Evolutionary conservation across 169 alveolate genomes (phyloP), one percentile per base, ranked within the genome.

Genomic region (Haemoproteus tartakovskyi): DNA sequence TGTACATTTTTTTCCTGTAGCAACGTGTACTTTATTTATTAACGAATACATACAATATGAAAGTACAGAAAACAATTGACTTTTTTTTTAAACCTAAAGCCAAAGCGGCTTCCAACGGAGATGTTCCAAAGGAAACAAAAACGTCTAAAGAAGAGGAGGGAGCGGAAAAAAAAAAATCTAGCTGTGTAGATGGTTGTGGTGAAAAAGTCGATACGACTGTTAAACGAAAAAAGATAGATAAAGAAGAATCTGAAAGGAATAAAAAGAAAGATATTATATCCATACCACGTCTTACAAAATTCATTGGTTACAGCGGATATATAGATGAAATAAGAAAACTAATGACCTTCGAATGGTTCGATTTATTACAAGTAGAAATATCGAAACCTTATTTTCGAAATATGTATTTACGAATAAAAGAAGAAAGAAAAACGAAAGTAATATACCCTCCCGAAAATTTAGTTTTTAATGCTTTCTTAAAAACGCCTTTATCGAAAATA

Each of bases 391-490:
- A 91, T 61, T 91, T 91, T 84, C 78, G 70, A 38, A 59, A 64
- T 52, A 87, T 90, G 64, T 86, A 91, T 89, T 26, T 62, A 46
- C 80, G 46, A 64, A 92, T 91, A 18, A 84, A 80, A 36, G 94
- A 90, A 29, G 87, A 92, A 52, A 83, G 80, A 14, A 78, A 78
- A 18, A 43, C 79, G 24, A 78, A 86, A 48, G 87, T 83, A 46
- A 89, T 92, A 29, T 92, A 83, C 51, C 97, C 97, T 8, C 97
- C 96, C 16, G 92, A 79, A 36, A 79, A 83, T 24, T 67, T 90
- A 78, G 92, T 92, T 30, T 93, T 92, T 81, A 91, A 84, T 50
- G 95, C 96, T 16, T 93, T 93, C 70, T 57, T 67, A 21, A 54
- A 78, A 26, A 93, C 96, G 6, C 97, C 97, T 64, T 84, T 46